Base-by-base conservation (phyloP, 2,329 filamentous ascomycete species). In the Calycina herbarum region DNA sequence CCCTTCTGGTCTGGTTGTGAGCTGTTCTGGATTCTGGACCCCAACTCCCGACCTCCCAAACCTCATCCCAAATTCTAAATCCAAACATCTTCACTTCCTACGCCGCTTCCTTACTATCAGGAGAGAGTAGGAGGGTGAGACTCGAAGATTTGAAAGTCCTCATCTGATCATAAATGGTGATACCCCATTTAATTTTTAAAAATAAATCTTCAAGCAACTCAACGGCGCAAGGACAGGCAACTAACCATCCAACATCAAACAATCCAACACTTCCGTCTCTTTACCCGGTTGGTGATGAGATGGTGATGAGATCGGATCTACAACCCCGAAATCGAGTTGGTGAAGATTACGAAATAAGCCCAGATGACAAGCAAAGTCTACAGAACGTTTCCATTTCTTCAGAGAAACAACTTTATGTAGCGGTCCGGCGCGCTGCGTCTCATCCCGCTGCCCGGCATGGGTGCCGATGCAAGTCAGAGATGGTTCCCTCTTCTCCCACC, bases 381-480 rank as follows among this genome's bases (percentile, higher is more conserved):
- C 10, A 59, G 20, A 59, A 42, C 20, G 35, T 54, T 27, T 54
- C 48, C 48, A 54, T 40, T 40, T 40, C 38, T 40, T 40, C 38
- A 40, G 35, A 40, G 11, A 40, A 40, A 27, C 20, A 24, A 24
- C 24, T 17, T 3, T 45, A 2, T 20, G 27, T 20, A 51, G 20
- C 48, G 48, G 57, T 59, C 57, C 57, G 57, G 57, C n/a, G 33
- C 57, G 57, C n/a, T 38, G 57, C 57, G 35, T 27, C 17, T 17
- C 57, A 42, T 59, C 57, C 31, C 57, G 57, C 35, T 35, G 29
- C 13, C 24, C 57, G 57, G 57, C 33, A 42, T 24, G 57, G 57
- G 29, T 35, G 33, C 57, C 33, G 57, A 59, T 59, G 57, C 57
- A 59, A 27, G 57, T 59, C 57, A 59, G 57, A 59, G 11, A 31